These are phyloP conservation scores for Artomyces pyxidatus DNA, from an alignment of 768 basidiomycete species.

Conservation along the genomic window DNA sequence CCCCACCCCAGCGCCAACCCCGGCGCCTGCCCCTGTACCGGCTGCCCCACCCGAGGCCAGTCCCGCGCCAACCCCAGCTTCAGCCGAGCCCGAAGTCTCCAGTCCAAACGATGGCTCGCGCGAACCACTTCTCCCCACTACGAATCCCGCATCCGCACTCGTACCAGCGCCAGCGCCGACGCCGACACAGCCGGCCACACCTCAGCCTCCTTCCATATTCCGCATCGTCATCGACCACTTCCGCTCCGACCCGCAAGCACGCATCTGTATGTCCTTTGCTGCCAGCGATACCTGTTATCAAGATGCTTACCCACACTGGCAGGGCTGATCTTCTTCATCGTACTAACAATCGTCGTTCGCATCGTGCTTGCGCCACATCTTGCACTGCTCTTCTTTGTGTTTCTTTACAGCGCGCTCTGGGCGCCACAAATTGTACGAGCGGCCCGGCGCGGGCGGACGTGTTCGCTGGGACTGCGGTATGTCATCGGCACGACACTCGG, in stretches of 20 bases:
- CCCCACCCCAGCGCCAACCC: constrained; percentile 16
- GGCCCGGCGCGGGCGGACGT: constrained; percentile 57
- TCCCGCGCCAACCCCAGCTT: constrained; percentile 14
- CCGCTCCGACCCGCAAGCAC: constrained; percentile 61
- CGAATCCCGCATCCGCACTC: constrained; percentile 10
- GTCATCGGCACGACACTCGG: constrained; percentile 69
- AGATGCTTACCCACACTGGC: constrained; percentile 8
- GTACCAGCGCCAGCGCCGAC: constrained; percentile 12
- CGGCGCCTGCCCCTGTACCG: constrained; percentile 14
- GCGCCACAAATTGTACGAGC: constrained; percentile 78
- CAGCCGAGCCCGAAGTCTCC: neutral
- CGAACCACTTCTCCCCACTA: constrained; percentile 1
- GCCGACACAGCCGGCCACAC: constrained; percentile 14
- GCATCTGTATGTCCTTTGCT: constrained; percentile 47
- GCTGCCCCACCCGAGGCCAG: constrained; percentile 19
- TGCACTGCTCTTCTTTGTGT: constrained; percentile 54
- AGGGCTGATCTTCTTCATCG: constrained; percentile 66
- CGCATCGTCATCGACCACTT: constrained; percentile 51
- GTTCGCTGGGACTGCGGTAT: constrained; percentile 63
- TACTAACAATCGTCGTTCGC: constrained; percentile 65
- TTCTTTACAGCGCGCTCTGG: constrained; percentile 79
- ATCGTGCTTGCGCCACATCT: constrained; percentile 62
- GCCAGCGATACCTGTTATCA: neutral
- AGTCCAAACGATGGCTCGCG: too few species aligned
- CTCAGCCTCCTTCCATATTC: constrained; percentile 26